Evolutionary conservation across 768 basidiomycete genomes (phyloP).

Genomic region (Panellus pusillus): DNA sequence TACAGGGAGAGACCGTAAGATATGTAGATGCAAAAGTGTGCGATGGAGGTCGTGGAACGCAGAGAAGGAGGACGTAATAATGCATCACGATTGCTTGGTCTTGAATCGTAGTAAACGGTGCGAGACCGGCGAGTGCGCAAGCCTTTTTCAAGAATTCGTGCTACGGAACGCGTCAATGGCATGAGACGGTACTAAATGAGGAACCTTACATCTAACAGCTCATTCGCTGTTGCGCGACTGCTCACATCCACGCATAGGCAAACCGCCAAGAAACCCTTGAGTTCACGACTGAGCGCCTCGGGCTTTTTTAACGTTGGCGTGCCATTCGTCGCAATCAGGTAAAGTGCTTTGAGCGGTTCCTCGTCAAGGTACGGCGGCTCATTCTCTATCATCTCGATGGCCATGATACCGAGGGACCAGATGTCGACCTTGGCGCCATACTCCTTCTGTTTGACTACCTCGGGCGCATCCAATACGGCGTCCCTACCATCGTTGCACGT

Average conservation of each 20-base stretch:
- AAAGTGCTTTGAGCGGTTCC: constrained; percentile 91
- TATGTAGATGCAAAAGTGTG: neutral
- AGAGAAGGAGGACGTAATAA: neutral
- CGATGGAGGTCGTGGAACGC: neutral
- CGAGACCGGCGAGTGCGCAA: constrained; percentile 78
- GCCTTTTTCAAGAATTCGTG: constrained; percentile 94
- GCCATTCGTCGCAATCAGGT: constrained; percentile 96
- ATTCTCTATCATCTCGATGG: constrained; percentile 98
- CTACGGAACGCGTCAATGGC: constrained; percentile 40
- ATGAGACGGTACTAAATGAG: constrained; percentile 1
- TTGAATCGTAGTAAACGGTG: constrained; percentile 83
- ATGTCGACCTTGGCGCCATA: constrained; percentile 97
- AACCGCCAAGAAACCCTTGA: constrained; percentile 97
- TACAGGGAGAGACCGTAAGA: constrained; percentile 9
- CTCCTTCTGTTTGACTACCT: constrained; percentile 96
- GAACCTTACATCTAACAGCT: constrained; percentile 73
- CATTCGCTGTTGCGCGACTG: constrained; percentile 87
- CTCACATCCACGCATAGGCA: constrained; percentile 96
- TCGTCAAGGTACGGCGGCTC: constrained; percentile 96
- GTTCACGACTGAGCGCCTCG: constrained; percentile 84
- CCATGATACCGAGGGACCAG: constrained; percentile 98
- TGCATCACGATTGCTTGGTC: constrained; percentile 55
- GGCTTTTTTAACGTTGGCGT: constrained; percentile 98
- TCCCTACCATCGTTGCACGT: constrained; percentile 97
- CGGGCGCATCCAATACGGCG: constrained; percentile 99